phyloP scores from a whole-genome alignment of 2,329 filamentous ascomycete genomes.

The Aspergillus candidus region DNA sequence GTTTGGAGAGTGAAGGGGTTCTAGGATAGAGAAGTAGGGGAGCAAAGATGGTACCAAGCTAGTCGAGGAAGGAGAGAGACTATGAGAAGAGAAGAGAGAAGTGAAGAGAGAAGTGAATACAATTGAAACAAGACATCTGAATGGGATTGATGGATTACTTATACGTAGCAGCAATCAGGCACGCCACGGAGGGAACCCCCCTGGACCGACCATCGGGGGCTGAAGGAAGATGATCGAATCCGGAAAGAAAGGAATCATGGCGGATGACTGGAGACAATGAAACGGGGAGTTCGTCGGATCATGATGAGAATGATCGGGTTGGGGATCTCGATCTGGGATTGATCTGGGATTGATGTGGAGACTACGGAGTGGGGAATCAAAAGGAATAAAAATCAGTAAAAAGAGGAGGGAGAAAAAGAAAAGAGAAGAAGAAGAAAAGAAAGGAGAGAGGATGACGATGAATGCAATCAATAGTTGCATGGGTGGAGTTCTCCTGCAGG shows the following conservation, averaged over 20 bases:
- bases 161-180: conserved; percentile 4
- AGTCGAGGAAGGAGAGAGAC: neutral
- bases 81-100: conserved; percentile 2
- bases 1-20: no score
- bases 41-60: no score
- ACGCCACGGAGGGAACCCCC: neutral
- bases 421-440: neutral
- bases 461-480: neutral
- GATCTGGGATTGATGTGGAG: neutral
- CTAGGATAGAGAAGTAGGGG: neutral
- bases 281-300: neutral
- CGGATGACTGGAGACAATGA: conserved; percentile 3
- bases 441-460: neutral
- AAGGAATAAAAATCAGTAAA: neutral
- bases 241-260: neutral
- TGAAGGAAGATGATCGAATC: conserved; percentile 1
- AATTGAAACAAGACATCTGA: neutral
- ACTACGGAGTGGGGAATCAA: neutral
- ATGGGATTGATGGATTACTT: conserved; percentile 10
- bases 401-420: conserved; percentile 4
- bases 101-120: neutral
- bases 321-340: neutral
- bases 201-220: neutral
- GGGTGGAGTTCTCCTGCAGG: neutral
- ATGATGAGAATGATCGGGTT: neutral